A percentile compares a stretch with the other conserved stretches of the same genome.
These are phyloP conservation scores for Botrytis tulipae DNA, from an alignment of 2,329 filamentous ascomycete species.

Conservation along the genomic window DNA sequence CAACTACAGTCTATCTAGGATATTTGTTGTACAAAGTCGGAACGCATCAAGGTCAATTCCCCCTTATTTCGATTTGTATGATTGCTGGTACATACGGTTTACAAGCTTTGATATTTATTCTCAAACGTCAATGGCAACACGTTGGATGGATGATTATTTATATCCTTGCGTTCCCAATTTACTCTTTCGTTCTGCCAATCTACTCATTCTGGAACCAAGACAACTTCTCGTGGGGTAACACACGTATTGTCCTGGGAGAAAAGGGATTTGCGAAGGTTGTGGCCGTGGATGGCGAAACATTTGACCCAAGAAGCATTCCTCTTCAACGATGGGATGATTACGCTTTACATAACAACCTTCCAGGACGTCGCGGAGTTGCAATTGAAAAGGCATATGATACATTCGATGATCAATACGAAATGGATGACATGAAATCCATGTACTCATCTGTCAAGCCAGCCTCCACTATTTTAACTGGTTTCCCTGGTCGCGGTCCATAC, in stretches of 20 bases:
- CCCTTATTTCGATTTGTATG: conserved; percentile 83
- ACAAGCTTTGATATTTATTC: conserved; percentile 91
- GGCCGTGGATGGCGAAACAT: conserved; percentile 81
- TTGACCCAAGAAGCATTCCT: conserved; percentile 89
- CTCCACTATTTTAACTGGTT: conserved; percentile 82
- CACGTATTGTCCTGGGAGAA: conserved; percentile 93
- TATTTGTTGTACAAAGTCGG: conserved; percentile 84
- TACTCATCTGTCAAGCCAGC: conserved; percentile 89
- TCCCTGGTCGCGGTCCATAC: conserved; percentile 65
- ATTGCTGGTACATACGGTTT: conserved; percentile 91
- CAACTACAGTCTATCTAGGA: conserved; percentile 80
- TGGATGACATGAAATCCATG: conserved; percentile 96
- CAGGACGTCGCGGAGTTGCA: conserved; percentile 77
- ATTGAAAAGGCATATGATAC: conserved; percentile 64
- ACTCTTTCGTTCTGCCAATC: conserved; percentile 83
- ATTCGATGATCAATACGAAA: conserved; percentile 82
- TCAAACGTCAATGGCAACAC: conserved; percentile 97
- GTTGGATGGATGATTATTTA: conserved; percentile 99
- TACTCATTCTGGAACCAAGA: conserved; percentile 99
- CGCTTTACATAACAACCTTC: conserved; percentile 79
- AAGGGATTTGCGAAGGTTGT: conserved; percentile 89
- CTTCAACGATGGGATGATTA: conserved; percentile 98
- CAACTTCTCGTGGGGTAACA: conserved; percentile 98
- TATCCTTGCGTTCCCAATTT: conserved; percentile 90
- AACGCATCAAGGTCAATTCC: conserved; percentile 69